Evolutionary conservation across 305 asterid species (phyloP), one percentile per base, ranked within the genome.

Genomic region (Fraxinus sp.): DNA sequence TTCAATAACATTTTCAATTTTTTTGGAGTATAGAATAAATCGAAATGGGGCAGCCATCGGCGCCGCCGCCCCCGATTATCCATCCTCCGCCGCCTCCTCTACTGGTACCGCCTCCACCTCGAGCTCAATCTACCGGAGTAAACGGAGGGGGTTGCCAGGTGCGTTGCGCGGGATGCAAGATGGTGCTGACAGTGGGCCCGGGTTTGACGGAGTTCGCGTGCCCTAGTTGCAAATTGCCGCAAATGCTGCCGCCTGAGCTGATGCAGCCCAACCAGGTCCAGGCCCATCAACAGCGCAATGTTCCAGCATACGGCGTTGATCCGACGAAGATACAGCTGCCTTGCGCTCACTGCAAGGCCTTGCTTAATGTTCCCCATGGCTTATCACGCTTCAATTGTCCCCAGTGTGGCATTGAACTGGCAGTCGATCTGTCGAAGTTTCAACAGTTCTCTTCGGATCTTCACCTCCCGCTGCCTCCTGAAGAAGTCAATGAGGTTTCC

Each of bases 281-380:
- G 82, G 35, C 83, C 59, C 93, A 83, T n/a, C 91, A 86, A 66
- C 92, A 83, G 75, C 89, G 86, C 87, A 85, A 57, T 80, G 91
- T 90, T 20, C 89, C 91, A 13, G 94, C 99, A 18, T 97, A 90
- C 76, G 97, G 98, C 86, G 90, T 94, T 88, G 98, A 94, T 88
- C 98, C 98, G 49, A 90, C 95, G 24, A 96, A 94, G 98, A 94
- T 96, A 94, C 98, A 94, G 92, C 89, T 94, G 4, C 97, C 99
- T 0, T 96, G 98, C 79, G 92, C 91, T 73, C 87, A 94, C 87
- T 96, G 99, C 89, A 94, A 94, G 87, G 98, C 99, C 57, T 87
- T 93, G 85, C 94, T 94, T 76, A 96, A 94, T 78, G 98, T 94
- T 16, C 98, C 99, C 18, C 97, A 92, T 72, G 99, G 99, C 5